Evolutionary conservation across 805 yeast species (phyloP), one percentile per base, ranked within the genome.

Genomic region (Saccharomycopsis fermentans): DNA sequence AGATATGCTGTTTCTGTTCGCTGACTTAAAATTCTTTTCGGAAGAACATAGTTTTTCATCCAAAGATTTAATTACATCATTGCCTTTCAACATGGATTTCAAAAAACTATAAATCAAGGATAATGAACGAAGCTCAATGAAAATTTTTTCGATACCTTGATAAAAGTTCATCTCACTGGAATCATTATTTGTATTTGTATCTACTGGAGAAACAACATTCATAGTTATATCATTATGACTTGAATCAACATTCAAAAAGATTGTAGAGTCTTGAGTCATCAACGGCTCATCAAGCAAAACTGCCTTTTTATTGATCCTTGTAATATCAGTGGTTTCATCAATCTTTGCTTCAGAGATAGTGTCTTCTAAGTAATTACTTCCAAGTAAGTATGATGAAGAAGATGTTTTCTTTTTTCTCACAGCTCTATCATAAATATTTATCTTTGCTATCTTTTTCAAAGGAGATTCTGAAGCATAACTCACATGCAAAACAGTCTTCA

Each of bases 71-170:
- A 60, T 26, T 43, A 21, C 24, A 43, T 43, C 29, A 24, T 43
- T 21, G 14, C 50, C 29, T 21, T 43, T 43, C 29, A 43, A 19
- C 50, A 43, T 43, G 2, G 50, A 43, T 2, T 26, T 43, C 8
- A 43, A 12, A 54, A 60, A 60, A 27, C 39, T 58, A 58, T 61
- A 60, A 11, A 60, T 9, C 6, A 60, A 35, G 2, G 56, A 51
- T n/a, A 60, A 43, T 4, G 63, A 60, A 32, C 63, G 47, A 58
- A 52, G 47, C 34, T 55, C 34, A 51, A 57, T 5, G 54, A 48
- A 11, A 55, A 40, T 14, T 35, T 3, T 26, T 55, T 57, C 34
- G 47, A 12, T n/a, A 55, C 54, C 32, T 37, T 24, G 4, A 52
- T 12, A 17, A 47, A 27, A 43, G 37, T 54, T 24, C 16, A 8